Conservation (phyloP, 305 asterid species). For the Coffea humblotiana region DNA sequence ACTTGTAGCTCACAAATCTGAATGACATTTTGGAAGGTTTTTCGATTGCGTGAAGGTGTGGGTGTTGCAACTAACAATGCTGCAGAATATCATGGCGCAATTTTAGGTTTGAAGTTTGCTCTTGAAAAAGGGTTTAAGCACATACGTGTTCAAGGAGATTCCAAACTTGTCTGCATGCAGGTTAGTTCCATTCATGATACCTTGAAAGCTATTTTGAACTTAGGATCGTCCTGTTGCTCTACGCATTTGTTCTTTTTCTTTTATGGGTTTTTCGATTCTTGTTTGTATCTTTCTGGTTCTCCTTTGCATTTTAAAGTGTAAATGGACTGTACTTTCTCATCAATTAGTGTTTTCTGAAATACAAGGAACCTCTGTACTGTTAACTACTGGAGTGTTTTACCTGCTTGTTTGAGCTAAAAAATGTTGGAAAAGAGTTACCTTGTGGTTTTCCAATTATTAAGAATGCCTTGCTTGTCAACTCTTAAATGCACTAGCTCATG, state of each 20-base stretch:
- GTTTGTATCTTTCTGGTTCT: neutral
- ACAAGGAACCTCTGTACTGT: neutral
- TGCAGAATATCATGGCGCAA: slow-evolving; percentile 85
- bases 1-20: slow-evolving; percentile 15
- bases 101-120: slow-evolving; percentile 85
- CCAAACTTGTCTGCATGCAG: slow-evolving; percentile 99
- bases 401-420: neutral
- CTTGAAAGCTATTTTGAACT: neutral
- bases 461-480: neutral
- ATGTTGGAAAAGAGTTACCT: too few relatives aligned
- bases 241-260: neutral
- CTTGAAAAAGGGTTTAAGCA: slow-evolving; percentile 80
- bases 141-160: slow-evolving; percentile 81
- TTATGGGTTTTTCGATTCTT: neutral
- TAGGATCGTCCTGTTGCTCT: neutral
- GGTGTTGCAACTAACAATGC: slow-evolving; percentile 93
- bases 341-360: neutral
- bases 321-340: slow-evolving; percentile 1
- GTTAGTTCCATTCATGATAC: slow-evolving; percentile 25
- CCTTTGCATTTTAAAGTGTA: neutral
- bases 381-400: too few relatives aligned
- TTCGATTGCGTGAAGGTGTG: slow-evolving; percentile 86
- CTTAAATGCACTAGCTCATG: neutral
- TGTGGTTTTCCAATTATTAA: neutral
- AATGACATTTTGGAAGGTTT: slow-evolving; percentile 46